These are phyloP conservation scores for Hanseniaspora sp. DNA, from an alignment of 1,139 yeast species.

Conservation along the genomic window DNA sequence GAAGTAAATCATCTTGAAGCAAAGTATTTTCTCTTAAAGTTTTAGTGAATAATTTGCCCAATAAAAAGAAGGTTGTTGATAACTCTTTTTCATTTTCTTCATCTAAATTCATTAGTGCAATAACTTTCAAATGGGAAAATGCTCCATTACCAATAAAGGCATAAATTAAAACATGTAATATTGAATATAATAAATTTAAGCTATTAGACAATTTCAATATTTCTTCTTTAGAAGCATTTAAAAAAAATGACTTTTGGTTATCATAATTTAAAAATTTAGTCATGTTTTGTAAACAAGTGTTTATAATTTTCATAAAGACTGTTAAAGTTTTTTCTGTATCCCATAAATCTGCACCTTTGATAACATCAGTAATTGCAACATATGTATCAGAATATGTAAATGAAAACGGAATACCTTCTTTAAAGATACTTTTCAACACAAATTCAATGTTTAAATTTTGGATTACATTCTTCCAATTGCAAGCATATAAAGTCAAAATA, in stretches of 20 bases:
- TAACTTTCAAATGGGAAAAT: neutral
- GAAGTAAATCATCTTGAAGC: constrained; percentile 40
- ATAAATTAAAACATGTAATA: neutral
- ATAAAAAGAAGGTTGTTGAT: constrained; percentile 27
- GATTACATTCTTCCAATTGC: constrained; percentile 39
- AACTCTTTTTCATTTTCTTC: neutral
- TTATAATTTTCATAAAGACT: constrained; percentile 27
- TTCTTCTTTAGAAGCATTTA: constrained; percentile 25
- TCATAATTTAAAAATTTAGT: constrained; percentile 31
- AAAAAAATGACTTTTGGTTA: constrained; percentile 31
- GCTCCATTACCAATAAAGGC: neutral
- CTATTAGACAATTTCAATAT: neutral
- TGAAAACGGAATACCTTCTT: constrained; percentile 51
- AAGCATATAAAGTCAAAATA: constrained; percentile 28
- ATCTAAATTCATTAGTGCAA: neutral
- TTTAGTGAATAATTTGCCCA: constrained; percentile 41
- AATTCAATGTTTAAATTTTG: constrained; percentile 35
- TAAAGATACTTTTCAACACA: constrained; percentile 34
- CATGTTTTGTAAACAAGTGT: constrained; percentile 27
- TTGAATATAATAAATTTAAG: constrained; percentile 3
- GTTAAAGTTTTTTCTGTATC: constrained; percentile 40
- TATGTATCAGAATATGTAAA: constrained; percentile 46
- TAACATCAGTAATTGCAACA: constrained; percentile 42
- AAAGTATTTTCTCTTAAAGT: constrained; percentile 47
- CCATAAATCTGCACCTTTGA: constrained; percentile 47